Evolutionary conservation across 306 rosid genomes (phyloP).

Genomic region (Trifolium repens): DNA sequence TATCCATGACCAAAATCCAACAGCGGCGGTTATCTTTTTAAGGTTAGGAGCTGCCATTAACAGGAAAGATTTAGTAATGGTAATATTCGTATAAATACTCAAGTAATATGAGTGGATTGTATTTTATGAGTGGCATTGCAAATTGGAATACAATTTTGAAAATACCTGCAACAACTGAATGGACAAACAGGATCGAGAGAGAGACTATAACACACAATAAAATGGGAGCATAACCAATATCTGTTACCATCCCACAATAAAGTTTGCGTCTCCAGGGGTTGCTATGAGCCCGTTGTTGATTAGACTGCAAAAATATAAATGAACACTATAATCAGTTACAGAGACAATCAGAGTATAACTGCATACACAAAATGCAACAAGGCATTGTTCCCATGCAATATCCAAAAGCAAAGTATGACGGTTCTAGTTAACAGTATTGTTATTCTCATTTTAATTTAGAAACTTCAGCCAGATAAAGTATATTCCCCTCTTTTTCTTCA

Average conservation of each 20-base stretch:
- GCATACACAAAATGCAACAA: slow-evolving; percentile 36
- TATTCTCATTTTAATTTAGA: slow-evolving; percentile 37
- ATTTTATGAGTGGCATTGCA: slow-evolving; percentile 32
- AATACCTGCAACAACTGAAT: slow-evolving; percentile 81
- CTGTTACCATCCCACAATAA: slow-evolving; percentile 53
- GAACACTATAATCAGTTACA: slow-evolving; percentile 38
- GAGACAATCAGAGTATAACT: slow-evolving; percentile 34
- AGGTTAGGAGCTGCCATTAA: slow-evolving; percentile 73
- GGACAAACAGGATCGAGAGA: slow-evolving; percentile 66
- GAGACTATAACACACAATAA: slow-evolving; percentile 61
- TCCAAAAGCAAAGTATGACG: slow-evolving; percentile 20
- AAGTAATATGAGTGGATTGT: neutral
- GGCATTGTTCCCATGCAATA: slow-evolving; percentile 11
- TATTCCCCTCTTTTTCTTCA: slow-evolving; percentile 1
- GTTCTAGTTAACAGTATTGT: slow-evolving; percentile 4
- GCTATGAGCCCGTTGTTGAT: slow-evolving; percentile 60
- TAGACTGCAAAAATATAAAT: slow-evolving; percentile 61
- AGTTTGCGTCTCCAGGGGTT: slow-evolving; percentile 61
- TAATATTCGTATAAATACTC: slow-evolving; percentile 34
- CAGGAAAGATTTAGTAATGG: slow-evolving; percentile 47
- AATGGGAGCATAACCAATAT: slow-evolving; percentile 82
- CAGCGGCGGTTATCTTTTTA: slow-evolving; percentile 78
- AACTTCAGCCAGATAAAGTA: slow-evolving; percentile 9
- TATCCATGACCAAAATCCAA: slow-evolving; percentile 90
- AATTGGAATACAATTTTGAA: slow-evolving; percentile 32